phyloP scores from a whole-genome alignment of 2,329 filamentous ascomycete species.

The Xylariaceae sp. region DNA sequence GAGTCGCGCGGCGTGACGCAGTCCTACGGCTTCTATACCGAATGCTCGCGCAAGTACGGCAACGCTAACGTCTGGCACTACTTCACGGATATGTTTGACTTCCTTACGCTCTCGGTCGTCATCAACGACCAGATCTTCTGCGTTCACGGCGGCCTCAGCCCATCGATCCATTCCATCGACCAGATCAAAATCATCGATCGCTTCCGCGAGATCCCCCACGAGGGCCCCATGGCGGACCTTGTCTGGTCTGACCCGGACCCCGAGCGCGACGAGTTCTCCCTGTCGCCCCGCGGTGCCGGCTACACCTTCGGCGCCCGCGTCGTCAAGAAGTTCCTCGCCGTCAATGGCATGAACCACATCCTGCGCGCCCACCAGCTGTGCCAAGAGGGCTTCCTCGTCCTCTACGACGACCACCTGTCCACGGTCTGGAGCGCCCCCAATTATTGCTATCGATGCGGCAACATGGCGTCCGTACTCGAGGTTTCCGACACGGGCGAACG shows the following conservation, averaged over 20 bases:
- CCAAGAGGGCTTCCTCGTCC: constrained; percentile 94
- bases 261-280: constrained; percentile 94
- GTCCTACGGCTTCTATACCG: constrained; percentile 98
- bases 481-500: constrained; percentile 89
- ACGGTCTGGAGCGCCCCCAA: constrained; percentile 99
- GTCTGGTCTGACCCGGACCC: constrained; percentile 98
- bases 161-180: constrained; percentile 95
- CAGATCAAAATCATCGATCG: constrained; percentile 99
- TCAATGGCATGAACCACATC: constrained; percentile 97
- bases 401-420: constrained; percentile 90
- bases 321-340: constrained; percentile 94
- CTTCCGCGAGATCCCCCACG: constrained; percentile 96
- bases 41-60: constrained; percentile 96
- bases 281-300: constrained; percentile 87
- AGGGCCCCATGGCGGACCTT: constrained; percentile 98
- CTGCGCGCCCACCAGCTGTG: constrained; percentile 96
- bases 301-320: constrained; percentile 98
- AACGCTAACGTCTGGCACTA: constrained; percentile 99
- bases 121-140: constrained; percentile 99
- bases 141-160: constrained; percentile 85
- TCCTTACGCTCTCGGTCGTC: constrained; percentile 90
- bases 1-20: constrained; percentile 97
- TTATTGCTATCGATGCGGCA: constrained; percentile 93
- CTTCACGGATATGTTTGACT: constrained; percentile 99
- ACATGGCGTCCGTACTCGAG: constrained; percentile 94